Conservation (phyloP, 441 rosid species). For the Gossypium aridum region DNA sequence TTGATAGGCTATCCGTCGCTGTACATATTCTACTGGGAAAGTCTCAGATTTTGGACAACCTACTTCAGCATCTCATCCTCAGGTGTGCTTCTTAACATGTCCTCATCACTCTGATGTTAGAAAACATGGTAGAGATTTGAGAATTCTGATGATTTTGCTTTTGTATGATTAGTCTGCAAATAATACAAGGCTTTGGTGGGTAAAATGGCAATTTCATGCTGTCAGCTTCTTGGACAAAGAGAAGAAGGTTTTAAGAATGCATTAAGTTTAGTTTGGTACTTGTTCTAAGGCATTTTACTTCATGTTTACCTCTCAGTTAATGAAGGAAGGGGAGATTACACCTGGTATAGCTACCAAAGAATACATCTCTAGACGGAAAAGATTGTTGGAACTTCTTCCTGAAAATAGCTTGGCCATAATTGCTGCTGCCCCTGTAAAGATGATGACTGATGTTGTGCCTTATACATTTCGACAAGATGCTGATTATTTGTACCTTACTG, state of each 20-base stretch:
- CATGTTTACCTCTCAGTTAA: constrained; percentile 39
- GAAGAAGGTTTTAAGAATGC: not conserved
- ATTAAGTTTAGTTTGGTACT: not conserved
- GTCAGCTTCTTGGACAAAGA: not conserved
- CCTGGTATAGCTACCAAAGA: constrained; percentile 78
- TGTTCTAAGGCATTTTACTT: not conserved
- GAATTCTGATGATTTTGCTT: not conserved
- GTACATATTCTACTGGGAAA: constrained; percentile 48
- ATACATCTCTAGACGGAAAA: constrained; percentile 69
- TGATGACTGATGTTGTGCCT: constrained; percentile 97
- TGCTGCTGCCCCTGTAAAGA: constrained; percentile 84
- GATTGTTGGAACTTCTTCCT: constrained; percentile 74
- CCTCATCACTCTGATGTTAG: not conserved
- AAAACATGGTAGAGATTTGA: not conserved
- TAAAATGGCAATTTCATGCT: not conserved
- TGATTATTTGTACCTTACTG: constrained; percentile 78
- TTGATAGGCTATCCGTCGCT: constrained; percentile 37
- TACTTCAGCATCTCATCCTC: constrained; percentile 80
- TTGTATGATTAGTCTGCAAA: not conserved
- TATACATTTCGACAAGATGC: constrained; percentile 89
- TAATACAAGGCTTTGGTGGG: not conserved
- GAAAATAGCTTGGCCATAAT: constrained; percentile 68
- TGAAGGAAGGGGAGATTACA: constrained; percentile 84
- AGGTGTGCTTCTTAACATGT: constrained; percentile 37
- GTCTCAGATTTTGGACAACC: constrained; percentile 79